Base-by-base conservation (phyloP, 768 basidiomycete species). In the Tylopilus rubrobrunneus region DNA sequence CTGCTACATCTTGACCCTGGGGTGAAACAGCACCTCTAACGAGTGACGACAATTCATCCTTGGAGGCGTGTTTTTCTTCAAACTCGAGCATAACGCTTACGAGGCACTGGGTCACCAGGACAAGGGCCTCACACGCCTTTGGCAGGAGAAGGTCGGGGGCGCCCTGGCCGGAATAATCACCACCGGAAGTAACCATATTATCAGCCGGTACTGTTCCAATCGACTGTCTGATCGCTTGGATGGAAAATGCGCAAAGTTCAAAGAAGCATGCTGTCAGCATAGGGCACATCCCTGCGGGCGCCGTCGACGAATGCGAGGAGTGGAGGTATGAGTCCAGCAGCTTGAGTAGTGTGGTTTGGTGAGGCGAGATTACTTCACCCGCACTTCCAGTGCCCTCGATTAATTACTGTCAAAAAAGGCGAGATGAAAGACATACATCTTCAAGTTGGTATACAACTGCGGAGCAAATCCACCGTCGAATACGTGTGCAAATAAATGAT, bases 311-410 rank as follows among this genome's bases (percentile, higher is more conserved):
- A 57, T 74, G 73, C 27, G 73, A 71, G 12, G 82, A 78, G 57
- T 90, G 87, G 50, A 93, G 74, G 64, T 90, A 87, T 2, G 91
- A 88, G 66, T 96, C 94, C 12, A 94, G 73, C 15, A 96, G 75
- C 69, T 94, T 95, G 53, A 97, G 80, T 11, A 96, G 73, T n/a
- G 82, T 88, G 5, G 85, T 91, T 67, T 96, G 94, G 59, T 88
- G 85, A 0, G 92, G 90, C 6, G 89, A 83, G 39, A 94, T 80
- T 12, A 84, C 76, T 71, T 93, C 92, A 44, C 79, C 82, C 23
- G 71, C 56, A 53, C 90, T 90, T 66, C 46, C 56, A 49, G 53
- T 45, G 67, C 53, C 37, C 52, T 56, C 40, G 51, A 51, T 55
- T 12, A 64, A 48, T 28, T 40, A 37, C 47, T 41, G 6, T 33